Evolutionary conservation across 108 stramenopile genomes (phyloP).

Genomic region (Fragilaria crotonensis): DNA sequence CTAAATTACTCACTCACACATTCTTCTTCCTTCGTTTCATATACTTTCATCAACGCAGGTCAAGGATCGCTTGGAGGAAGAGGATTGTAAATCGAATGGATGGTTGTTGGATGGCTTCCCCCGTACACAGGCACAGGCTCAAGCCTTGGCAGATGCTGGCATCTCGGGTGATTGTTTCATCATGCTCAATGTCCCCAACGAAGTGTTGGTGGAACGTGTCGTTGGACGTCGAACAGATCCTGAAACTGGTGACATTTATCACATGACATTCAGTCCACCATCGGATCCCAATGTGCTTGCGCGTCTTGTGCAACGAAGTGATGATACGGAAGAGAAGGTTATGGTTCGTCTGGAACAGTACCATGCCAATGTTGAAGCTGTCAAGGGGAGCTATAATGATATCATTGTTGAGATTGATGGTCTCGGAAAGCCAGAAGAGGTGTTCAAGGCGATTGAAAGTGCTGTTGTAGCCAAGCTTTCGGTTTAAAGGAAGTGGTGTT

Average conservation of each 20-base stretch:
- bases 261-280: conserved; percentile 80
- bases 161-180: conserved; percentile 70
- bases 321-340: conserved; percentile 92
- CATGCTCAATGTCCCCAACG: conserved; percentile 83
- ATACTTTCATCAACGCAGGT: conserved; percentile 20
- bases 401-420: conserved; percentile 78
- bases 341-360: conserved; percentile 68
- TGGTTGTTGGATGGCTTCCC: conserved; percentile 96
- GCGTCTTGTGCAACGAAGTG: conserved; percentile 68
- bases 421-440: conserved; percentile 35
- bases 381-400: conserved; percentile 71
- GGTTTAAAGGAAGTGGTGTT: conserved; percentile 4
- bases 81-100: conserved; percentile 62
- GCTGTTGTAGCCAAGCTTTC: conserved; percentile 4
- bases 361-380: conserved; percentile 70
- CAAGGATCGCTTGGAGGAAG: conserved; percentile 57
- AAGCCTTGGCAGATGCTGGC: conserved; percentile 66
- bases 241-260: conserved; percentile 84
- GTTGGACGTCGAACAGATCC: conserved; percentile 89
- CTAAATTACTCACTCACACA: neutral
- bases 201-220: conserved; percentile 78
- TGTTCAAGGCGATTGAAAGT: conserved; percentile 13
- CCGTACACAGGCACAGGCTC: conserved; percentile 77
- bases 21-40: neutral
- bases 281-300: conserved; percentile 49